Base-by-base conservation (phyloP, 2,329 filamentous ascomycete genomes). In the Neopestalotiopsis rosae region DNA sequence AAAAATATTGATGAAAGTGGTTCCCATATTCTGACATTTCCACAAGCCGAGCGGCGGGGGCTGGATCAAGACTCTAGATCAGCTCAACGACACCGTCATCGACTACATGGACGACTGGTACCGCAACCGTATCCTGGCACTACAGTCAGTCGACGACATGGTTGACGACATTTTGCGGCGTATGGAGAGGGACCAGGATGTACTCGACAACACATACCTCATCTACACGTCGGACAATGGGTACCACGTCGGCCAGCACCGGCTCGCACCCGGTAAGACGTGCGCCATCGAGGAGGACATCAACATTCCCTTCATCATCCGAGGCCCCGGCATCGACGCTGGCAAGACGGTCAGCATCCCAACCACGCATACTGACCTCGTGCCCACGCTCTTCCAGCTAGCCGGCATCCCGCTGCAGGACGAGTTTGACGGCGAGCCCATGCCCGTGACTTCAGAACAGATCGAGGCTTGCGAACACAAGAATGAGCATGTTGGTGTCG, bases 191-290 rank as follows among this genome's bases (percentile, higher is more conserved):
- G 73, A 81, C 0, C 78, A 79, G 14, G 89, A 87, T n/a, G 80
- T 92, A 1, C 83, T 92, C 14, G 89, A 89, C 67, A 86, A 89
- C 34, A 86, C 87, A 0, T 90, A 88, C 71, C 79, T 90, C 30
- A 82, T 90, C 59, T 90, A 87, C 76, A 87, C 85, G 10, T 83
- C 83, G 4, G 88, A 90, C 75, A 90, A 90, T 71, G 88, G 88
- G 1, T 90, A 83, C 75, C 87, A 89, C 72, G 85, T 90, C 67
- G 84, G 86, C 10, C 87, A 89, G 72, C 88, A 90, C 75, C 83
- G 88, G 0, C 77, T 89, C 30, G 84, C 84, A 52, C 87, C 87
- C 1, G 88, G 88, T 1, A 90, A 90, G 79, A 83, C 84, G 58
- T 88, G 87, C 67, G 85, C 83, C 0, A 89, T 84, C 72, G 88